These are phyloP conservation scores for Adansonia madagascariensis DNA, from an alignment of 441 rosid genomes.

Conservation along the genomic window DNA sequence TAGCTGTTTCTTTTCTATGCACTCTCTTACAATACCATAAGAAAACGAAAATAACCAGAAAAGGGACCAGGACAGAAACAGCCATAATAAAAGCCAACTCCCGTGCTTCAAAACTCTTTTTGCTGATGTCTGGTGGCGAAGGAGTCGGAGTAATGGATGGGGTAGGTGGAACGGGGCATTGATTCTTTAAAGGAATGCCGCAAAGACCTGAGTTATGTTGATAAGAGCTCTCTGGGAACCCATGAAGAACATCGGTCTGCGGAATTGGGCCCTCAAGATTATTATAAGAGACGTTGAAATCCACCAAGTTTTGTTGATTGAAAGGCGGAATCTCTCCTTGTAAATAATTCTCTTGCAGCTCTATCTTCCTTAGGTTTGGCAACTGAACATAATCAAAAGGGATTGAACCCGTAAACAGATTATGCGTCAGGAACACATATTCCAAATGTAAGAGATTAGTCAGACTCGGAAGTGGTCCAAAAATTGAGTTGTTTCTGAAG, in stretches of 20 bases:
- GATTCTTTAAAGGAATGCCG: conserved; percentile 41
- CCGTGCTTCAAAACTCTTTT: conserved; percentile 34
- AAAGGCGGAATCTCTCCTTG: conserved; percentile 50
- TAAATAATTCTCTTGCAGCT: conserved; percentile 51
- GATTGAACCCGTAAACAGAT: conserved; percentile 47
- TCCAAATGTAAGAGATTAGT: conserved; percentile 38
- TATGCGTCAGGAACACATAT: conserved; percentile 43
- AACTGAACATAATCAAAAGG: conserved; percentile 41
- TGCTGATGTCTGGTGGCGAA: conserved; percentile 3
- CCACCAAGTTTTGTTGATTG: conserved; percentile 40
- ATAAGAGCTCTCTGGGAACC: conserved; percentile 43
- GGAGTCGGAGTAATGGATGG: conserved; percentile 31
- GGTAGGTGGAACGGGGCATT: conserved; percentile 37
- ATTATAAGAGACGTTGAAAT: conserved; percentile 56
- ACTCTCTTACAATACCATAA: conserved; percentile 37
- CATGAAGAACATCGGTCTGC: conserved; percentile 37
- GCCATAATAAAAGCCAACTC: conserved; percentile 38
- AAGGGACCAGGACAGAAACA: conserved; percentile 38
- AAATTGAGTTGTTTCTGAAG: conserved; percentile 45
- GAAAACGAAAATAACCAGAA: conserved; percentile 32
- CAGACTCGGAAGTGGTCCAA: conserved; percentile 49
- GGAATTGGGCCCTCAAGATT: conserved; percentile 53
- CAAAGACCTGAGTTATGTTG: conserved; percentile 53
- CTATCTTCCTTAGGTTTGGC: conserved; percentile 39
- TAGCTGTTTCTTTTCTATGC: conserved; percentile 23